Conservation (phyloP, 78 protist genomes). For the Anaeramoeba ignava region DNA sequence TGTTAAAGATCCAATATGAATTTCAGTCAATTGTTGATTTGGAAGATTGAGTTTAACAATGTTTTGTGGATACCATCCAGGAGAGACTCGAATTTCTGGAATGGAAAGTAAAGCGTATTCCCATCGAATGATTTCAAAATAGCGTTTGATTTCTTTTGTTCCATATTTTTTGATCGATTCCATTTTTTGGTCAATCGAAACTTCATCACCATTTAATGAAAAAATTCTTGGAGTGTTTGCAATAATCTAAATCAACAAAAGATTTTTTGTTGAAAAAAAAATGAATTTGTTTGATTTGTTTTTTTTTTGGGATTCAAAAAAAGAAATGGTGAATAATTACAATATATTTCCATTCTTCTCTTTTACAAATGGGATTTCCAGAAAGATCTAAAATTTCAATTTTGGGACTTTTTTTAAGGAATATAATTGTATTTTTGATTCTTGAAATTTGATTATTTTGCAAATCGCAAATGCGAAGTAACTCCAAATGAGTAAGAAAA, state of each 20-base stretch:
- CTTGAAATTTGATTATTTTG: neutral
- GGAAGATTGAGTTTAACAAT: neutral
- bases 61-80: conserved; percentile 5
- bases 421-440: neutral
- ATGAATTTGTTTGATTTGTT: too few relatives aligned
- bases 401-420: neutral
- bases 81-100: neutral
- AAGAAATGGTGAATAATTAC: too few relatives aligned
- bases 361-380: neutral
- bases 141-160: neutral
- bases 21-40: neutral
- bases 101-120: neutral
- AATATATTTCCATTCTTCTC: too few relatives aligned
- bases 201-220: neutral
- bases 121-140: neutral
- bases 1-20: neutral
- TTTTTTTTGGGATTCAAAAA: too few relatives aligned
- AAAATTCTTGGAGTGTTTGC: neutral
- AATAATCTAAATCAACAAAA: neutral
- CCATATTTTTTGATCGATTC: neutral
- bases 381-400: neutral
- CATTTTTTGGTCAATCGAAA: neutral
- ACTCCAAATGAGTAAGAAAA: too few relatives aligned
- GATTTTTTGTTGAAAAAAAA: too few relatives aligned
- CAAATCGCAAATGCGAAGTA: neutral